Conservation (phyloP, 2,329 filamentous ascomycete genomes). For the Cercospora zeina region DNA sequence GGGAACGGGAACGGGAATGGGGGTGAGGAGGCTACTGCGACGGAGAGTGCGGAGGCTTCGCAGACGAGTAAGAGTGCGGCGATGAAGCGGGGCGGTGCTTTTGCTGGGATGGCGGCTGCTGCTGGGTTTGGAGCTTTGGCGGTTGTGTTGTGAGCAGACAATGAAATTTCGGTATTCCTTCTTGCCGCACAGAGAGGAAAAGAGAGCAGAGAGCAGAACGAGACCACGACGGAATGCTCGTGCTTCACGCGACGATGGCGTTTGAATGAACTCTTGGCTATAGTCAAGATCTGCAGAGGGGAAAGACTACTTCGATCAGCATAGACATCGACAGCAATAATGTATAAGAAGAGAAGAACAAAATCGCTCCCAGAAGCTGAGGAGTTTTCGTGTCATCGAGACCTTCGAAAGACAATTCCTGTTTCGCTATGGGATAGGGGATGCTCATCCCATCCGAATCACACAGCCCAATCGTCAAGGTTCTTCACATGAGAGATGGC, state of each 20-base stretch:
- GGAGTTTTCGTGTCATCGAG: too few relatives aligned
- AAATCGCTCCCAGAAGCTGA: too few relatives aligned
- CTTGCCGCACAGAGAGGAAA: neutral
- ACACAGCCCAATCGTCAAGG: too few relatives aligned
- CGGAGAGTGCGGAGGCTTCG: conserved; percentile 9
- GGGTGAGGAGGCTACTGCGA: conserved; percentile 2
- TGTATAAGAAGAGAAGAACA: too few relatives aligned
- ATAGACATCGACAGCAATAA: too few relatives aligned
- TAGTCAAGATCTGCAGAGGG: too few relatives aligned
- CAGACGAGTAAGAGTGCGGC: conserved; percentile 14
- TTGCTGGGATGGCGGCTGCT: conserved; percentile 14
- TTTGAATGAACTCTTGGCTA: neutral
- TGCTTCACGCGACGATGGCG: neutral
- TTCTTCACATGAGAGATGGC: too few relatives aligned
- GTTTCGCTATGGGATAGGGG: too few relatives aligned
- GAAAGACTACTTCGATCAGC: too few relatives aligned
- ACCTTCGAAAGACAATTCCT: too few relatives aligned
- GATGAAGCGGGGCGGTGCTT: neutral
- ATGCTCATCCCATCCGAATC: too few relatives aligned
- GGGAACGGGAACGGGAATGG: neutral
- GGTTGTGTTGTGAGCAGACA: conserved; percentile 12
- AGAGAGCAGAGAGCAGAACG: neutral
- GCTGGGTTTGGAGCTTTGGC: conserved; percentile 20
- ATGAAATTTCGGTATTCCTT: too few relatives aligned
- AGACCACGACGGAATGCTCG: neutral